Evolutionary conservation across 495 filamentous ascomycete species (phyloP).

Genomic region (Terfezia claveryi): DNA sequence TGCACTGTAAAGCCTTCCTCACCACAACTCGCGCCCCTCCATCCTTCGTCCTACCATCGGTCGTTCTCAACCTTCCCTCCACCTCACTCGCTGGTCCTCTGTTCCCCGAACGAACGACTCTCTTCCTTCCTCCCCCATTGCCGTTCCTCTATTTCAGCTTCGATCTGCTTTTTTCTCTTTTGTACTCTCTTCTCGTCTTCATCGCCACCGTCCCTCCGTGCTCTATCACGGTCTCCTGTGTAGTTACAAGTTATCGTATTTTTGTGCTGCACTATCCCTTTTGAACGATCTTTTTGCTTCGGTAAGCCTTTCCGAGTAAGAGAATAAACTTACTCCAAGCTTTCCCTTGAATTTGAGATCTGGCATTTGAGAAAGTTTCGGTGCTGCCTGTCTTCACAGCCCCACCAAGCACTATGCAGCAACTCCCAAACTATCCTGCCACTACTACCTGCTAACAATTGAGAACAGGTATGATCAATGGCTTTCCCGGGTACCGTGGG

Average conservation of each 20-base stretch:
- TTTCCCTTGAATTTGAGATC: no score
- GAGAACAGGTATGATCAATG: conserved; percentile 18
- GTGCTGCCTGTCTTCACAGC: not conserved
- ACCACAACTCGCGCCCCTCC: no score
- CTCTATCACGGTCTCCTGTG: not conserved
- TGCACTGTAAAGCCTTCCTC: no score
- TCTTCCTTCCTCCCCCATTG: not conserved
- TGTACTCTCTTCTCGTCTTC: not conserved
- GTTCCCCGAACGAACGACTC: not conserved
- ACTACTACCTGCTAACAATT: conserved; percentile 7
- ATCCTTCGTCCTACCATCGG: no score
- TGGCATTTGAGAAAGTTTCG: no score
- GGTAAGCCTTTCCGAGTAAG: not conserved
- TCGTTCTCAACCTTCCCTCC: not conserved
- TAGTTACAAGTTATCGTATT: not conserved
- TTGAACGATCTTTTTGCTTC: not conserved
- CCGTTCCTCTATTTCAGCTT: not conserved
- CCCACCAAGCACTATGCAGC: not conserved
- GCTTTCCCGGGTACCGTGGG: conserved; percentile 18
- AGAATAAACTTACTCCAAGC: no score
- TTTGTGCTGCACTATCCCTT: not conserved
- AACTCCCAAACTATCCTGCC: conserved; percentile 1
- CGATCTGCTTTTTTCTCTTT: not conserved
- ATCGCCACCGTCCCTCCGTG: not conserved
- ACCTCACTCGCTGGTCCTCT: not conserved